These are phyloP conservation scores for Coniochaeta ligniaria DNA, from an alignment of 2,329 filamentous ascomycete species.

Conservation along the genomic window DNA sequence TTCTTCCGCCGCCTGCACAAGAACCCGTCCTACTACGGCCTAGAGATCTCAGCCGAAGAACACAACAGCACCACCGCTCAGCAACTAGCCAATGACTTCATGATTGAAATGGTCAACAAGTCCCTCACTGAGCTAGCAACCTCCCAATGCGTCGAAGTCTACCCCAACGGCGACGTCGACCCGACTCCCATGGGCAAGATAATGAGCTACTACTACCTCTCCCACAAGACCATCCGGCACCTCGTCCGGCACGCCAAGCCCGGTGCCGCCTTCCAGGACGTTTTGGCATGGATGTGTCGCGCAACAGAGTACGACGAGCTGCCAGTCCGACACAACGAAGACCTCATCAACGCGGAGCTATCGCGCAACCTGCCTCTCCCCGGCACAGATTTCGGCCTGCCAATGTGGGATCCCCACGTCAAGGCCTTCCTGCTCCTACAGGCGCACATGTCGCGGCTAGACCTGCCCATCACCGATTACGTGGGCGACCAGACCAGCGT, in stretches of 20 bases:
- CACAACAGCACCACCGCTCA: slow-evolving; percentile 84
- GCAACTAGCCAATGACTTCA: slow-evolving; percentile 83
- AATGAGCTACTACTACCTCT: slow-evolving; percentile 98
- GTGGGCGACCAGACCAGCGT: slow-evolving; percentile 88
- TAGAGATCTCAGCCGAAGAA: slow-evolving; percentile 87
- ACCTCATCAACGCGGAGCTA: slow-evolving; percentile 89
- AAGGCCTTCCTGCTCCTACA: slow-evolving; percentile 93
- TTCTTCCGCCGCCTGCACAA: slow-evolving; percentile 97
- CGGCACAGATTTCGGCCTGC: slow-evolving; percentile 57
- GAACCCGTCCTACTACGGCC: slow-evolving; percentile 95
- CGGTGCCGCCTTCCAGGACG: slow-evolving; percentile 71
- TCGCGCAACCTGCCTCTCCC: slow-evolving; percentile 69
- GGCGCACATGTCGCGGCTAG: slow-evolving; percentile 87
- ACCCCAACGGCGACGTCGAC: slow-evolving; percentile 83
- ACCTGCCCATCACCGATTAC: slow-evolving; percentile 93
- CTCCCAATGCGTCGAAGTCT: slow-evolving; percentile 76
- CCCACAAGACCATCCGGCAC: slow-evolving; percentile 87
- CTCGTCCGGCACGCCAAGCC: slow-evolving; percentile 71
- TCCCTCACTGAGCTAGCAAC: slow-evolving; percentile 75
- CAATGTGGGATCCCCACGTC: slow-evolving; percentile 98
- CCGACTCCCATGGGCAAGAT: slow-evolving; percentile 91
- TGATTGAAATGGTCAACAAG: slow-evolving; percentile 85
- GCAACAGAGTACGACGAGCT: slow-evolving; percentile 97
- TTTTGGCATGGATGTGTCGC: slow-evolving; percentile 83
- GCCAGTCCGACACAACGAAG: slow-evolving; percentile 95